Base-by-base conservation (phyloP, 108 stramenopile species). In the Licmophora abbreviata region DNA sequence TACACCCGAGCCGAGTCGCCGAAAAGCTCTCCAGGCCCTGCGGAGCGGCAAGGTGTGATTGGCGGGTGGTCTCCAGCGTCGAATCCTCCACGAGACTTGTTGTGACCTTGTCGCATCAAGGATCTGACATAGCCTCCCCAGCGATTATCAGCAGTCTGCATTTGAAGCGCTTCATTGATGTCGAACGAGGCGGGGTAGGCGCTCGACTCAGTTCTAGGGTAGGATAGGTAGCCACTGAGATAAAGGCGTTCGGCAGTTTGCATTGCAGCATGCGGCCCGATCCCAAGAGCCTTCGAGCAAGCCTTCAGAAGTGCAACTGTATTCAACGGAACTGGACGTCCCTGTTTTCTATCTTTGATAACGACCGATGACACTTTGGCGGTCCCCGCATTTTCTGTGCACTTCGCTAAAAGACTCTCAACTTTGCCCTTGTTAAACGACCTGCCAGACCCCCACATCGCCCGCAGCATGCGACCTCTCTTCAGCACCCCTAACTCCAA, bases 51-150 rank as follows among this genome's bases (percentile, higher is more conserved):
- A 3, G 82, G 79, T n/a, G 83, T 86, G 45, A 91, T 91, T 35
- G 89, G 89, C 42, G 89, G 83, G 54, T 85, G 89, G 50, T 91
- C 89, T 3, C 89, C 89, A 82, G 86, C 85, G 47, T 91, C 89
- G 0, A 91, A 76, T 25, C 85, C 89, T 33, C 89, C 85, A 36
- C 72, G 44, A 8, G 65, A 49, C 36, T 77, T 89, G 49, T 60
- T 75, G 32, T 51, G 44, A 14, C 81, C 85, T 14, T 53, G 49
- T 20, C 50, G 41, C 18, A 91, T 42, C 34, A 91, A 57, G 18
- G 85, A 69, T 34, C 56, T 18, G 4, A 91, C 89, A 58, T 85
- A 85, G 17, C 48, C 28, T 2, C 89, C 89, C 89, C 85, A 91
- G 25, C 81, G 57, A 54, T 35, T 51, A 49, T 91, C 85, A 3